These are phyloP conservation scores for Puccinia horiana DNA, from an alignment of 1,284 basidiomycete species.

Conservation along the genomic window DNA sequence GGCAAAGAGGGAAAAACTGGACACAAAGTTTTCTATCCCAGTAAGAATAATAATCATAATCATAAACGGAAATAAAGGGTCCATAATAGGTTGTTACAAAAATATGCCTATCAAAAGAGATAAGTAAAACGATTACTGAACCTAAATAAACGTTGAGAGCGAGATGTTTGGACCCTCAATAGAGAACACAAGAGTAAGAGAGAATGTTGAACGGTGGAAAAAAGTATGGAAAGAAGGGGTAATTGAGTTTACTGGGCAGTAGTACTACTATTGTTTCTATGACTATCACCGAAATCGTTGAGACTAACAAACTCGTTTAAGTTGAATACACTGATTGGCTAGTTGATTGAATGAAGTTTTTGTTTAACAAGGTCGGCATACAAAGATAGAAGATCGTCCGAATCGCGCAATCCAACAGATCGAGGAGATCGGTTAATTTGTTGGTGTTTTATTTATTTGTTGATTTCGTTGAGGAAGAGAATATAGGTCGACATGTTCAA, in stretches of 20 bases:
- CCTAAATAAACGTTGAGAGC: neutral
- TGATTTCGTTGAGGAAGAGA: too few species aligned
- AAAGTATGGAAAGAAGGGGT: too few species aligned
- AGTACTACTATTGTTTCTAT: neutral
- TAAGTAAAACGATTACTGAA: neutral
- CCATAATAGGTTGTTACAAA: neutral
- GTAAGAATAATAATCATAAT: neutral
- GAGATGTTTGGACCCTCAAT: neutral
- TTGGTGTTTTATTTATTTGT: too few species aligned
- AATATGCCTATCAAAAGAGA: neutral
- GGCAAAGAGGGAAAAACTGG: neutral
- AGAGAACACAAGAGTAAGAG: neutral
- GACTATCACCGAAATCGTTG: constrained; percentile 21
- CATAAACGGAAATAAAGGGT: neutral
- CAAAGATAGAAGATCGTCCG: neutral
- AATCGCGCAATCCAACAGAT: neutral
- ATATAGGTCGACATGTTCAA: too few species aligned
- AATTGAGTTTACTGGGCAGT: neutral
- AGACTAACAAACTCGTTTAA: constrained; percentile 30
- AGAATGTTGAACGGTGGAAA: too few species aligned
- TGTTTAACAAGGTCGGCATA: neutral
- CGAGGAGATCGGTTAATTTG: too few species aligned
- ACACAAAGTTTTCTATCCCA: neutral
- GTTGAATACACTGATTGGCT: constrained; percentile 43
- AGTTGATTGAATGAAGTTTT: neutral